A percentile compares a stretch with the other conserved stretches of the same genome.
Evolutionary conservation across 169 alveolate genomes (phyloP).

Genomic region (Cryptosporidium muris): DNA sequence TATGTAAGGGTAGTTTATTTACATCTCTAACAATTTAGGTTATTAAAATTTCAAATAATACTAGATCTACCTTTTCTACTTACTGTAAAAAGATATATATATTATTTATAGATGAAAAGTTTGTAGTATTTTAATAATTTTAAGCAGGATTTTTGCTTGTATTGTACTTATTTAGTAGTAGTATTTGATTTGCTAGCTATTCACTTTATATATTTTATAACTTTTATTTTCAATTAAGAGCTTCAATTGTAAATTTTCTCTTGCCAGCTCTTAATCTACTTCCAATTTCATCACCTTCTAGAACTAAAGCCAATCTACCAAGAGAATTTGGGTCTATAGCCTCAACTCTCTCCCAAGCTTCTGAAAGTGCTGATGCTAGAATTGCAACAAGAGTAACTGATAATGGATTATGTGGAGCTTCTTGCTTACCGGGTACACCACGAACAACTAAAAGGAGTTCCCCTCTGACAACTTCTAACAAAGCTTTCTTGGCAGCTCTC

Average conservation of each 20-base stretch:
- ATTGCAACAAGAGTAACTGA: conserved; percentile 85
- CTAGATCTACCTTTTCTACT: too few species aligned
- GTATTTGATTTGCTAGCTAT: neutral
- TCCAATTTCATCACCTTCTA: conserved; percentile 87
- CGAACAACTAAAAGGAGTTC: conserved; percentile 82
- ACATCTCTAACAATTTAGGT: too few species aligned
- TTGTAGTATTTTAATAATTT: too few species aligned
- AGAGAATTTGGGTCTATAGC: conserved; percentile 80
- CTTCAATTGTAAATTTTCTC: conserved; percentile 84
- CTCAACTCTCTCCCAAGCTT: conserved; percentile 88
- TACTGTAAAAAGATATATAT: too few species aligned
- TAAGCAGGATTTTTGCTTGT: too few species aligned
- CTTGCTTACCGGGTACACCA: conserved; percentile 87
- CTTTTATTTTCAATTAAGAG: conserved; percentile 76
- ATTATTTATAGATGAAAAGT: too few species aligned
- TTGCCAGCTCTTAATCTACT: conserved; percentile 86
- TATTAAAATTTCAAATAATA: too few species aligned
- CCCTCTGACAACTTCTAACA: conserved; percentile 79
- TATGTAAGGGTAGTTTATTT: too few species aligned
- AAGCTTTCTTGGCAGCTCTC: conserved; percentile 79
- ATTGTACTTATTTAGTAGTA: too few species aligned
- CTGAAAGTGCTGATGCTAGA: conserved; percentile 86
- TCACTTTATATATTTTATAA: neutral
- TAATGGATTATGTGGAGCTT: conserved; percentile 82
- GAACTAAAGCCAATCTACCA: conserved; percentile 83